Conservation (phyloP, 768 basidiomycete genomes). For the Cystofilobasidium bisporidii region DNA sequence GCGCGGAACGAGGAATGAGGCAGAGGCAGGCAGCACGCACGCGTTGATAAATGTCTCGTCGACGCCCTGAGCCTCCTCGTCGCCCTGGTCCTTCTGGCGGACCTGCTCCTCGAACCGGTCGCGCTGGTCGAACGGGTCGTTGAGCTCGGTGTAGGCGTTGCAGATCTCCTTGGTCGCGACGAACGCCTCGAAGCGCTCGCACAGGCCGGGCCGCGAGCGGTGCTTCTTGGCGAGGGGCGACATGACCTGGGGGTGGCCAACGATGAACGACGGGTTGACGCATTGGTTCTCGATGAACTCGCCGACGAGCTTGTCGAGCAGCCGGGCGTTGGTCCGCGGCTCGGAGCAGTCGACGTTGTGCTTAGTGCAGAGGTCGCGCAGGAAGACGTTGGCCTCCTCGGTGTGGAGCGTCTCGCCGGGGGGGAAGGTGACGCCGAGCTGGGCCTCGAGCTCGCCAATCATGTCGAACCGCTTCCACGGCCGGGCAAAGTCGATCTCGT, state of each 20-base stretch:
- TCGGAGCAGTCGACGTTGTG: conserved; percentile 94
- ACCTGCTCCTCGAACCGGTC: conserved; percentile 87
- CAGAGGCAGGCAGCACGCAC: conserved; percentile 46
- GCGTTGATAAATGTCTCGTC: conserved; percentile 95
- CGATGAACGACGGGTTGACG: conserved; percentile 92
- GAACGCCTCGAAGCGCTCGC: conserved; percentile 98
- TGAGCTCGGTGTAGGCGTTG: conserved; percentile 99
- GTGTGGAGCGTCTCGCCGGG: conserved; percentile 82
- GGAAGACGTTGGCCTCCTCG: conserved; percentile 74
- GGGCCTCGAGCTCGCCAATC: conserved; percentile 91
- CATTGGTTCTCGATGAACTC: conserved; percentile 97
- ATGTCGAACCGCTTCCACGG: conserved; percentile 99
- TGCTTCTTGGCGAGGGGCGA: conserved; percentile 98
- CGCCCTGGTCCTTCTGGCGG: conserved; percentile 89
- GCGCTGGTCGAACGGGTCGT: conserved; percentile 87
- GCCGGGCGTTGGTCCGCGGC: conserved; percentile 84
- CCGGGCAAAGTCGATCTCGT: conserved; percentile 73
- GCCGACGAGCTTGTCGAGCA: conserved; percentile 98
- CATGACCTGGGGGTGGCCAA: conserved; percentile 99
- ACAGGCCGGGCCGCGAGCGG: conserved; percentile 88
- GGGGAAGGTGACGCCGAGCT: conserved; percentile 84
- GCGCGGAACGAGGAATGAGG: neutral
- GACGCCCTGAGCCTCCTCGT: conserved; percentile 94
- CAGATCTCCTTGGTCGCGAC: conserved; percentile 97
- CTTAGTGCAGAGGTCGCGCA: conserved; percentile 76